Evolutionary conservation across 1,284 basidiomycete species (phyloP), one percentile per base, ranked within the genome.

Genomic region (Malassezia obtusa): DNA sequence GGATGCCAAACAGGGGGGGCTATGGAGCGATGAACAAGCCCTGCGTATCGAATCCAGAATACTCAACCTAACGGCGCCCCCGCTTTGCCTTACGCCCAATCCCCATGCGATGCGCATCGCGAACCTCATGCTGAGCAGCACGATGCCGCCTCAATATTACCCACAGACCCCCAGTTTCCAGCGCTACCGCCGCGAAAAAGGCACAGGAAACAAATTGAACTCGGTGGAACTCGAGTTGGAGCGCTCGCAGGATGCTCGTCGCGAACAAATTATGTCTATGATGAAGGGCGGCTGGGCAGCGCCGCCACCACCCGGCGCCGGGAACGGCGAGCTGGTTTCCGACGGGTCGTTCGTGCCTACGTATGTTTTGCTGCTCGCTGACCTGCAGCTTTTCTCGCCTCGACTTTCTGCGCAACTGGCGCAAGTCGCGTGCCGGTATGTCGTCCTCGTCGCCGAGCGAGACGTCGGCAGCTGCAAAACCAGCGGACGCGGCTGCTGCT

Each of bases 21-120:
- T 57, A 4, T 73, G 70, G 70, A 59, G 48, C 35, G 70, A 73
- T 37, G 61, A 68, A 33, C 67, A 73, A 35, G 70, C 63, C 10
- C 54, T 71, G 21, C 57, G 61, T 30, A 61, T 71, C 21, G 70
- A 73, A 47, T 58, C 64, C 32, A 65, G 59, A 50, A 64, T 73
- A 14, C 46, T 73, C 2, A 57, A 55, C n/a, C 41, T 70, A 2
- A 73, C 70, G 1, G 60, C 67, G 3, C 67, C 70, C 0, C 68
- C 68, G 4, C 60, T 73, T 9, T 73, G 70, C 41, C 62, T 73
- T 12, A 58, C 61, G 6, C 64, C 69, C 0, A 69, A 73, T 30
- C 60, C 64, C 19, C 67, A 68, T 31, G 68, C 61, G 0, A 63
- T 61, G 14, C 53, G 66, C 10, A 73, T 73, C 25, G 66, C 70